Conservation (phyloP, 345 rosid genomes). For the Corchorus olitorius region DNA sequence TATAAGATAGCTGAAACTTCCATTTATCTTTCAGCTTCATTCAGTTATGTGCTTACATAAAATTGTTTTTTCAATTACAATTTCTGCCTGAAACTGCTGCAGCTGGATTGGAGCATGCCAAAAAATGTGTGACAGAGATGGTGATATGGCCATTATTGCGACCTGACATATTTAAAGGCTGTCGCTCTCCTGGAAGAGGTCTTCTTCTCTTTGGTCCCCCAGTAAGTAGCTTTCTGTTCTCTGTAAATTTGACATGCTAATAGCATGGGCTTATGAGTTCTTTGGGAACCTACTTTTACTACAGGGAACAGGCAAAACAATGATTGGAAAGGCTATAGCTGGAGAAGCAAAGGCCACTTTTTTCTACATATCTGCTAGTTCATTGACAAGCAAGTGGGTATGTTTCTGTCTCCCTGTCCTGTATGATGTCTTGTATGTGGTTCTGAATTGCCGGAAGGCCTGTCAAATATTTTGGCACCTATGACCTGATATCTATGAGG, state of each 20-base stretch:
- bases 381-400: constrained; percentile 99
- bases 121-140: constrained; percentile 98
- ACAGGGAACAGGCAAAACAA: constrained; percentile 97
- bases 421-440: constrained; percentile 5
- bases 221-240: constrained; percentile 48
- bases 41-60: not conserved
- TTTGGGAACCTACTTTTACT: constrained; percentile 21
- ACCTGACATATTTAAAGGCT: constrained; percentile 93
- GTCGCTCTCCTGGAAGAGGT: constrained; percentile 98
- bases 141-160: constrained; percentile 97
- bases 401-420: constrained; percentile 28
- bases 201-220: constrained; percentile 99
- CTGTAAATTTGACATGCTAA: constrained; percentile 13
- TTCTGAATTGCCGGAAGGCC: constrained; percentile 8
- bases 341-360: constrained; percentile 99
- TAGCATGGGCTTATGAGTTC: constrained; percentile 19
- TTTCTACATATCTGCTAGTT: constrained; percentile 97
- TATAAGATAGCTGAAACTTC: constrained; percentile 23
- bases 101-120: constrained; percentile 99
- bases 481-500: not conserved
- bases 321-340: constrained; percentile 99
- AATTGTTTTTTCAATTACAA: constrained; percentile 25
- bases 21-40: constrained; percentile 1
- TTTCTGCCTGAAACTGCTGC: constrained; percentile 28
- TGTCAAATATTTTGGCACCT: constrained; percentile 1